Evolutionary conservation across 306 rosid genomes (phyloP).

Genomic region (Quercus aquifolioides): DNA sequence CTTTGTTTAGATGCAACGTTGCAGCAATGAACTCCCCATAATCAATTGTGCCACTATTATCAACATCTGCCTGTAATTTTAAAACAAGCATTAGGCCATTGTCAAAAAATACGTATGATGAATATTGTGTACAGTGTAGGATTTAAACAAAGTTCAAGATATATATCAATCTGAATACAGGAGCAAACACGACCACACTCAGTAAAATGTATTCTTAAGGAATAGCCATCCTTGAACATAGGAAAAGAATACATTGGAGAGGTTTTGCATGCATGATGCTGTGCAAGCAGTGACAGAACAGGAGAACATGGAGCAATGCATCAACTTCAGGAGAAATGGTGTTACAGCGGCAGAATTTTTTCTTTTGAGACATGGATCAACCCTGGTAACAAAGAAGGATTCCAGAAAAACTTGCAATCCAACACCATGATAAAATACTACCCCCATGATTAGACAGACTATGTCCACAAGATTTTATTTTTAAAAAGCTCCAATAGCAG

Average conservation of each 20-base stretch:
- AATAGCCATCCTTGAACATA: no score
- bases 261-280: neutral
- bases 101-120: neutral
- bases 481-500: no score
- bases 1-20: conserved; percentile 81
- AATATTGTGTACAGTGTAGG: no score
- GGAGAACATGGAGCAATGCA: neutral
- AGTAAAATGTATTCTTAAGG: neutral
- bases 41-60: conserved; percentile 87
- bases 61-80: conserved; percentile 73
- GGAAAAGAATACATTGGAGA: neutral
- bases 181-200: neutral
- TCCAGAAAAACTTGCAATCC: no score
- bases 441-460: no score
- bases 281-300: neutral
- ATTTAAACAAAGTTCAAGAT: no score
- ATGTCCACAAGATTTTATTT: no score
- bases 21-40: conserved; percentile 92
- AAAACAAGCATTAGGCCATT: conserved; percentile 1
- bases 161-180: neutral
- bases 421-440: no score
- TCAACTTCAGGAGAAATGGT: neutral
- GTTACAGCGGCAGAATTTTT: neutral
- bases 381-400: no score
- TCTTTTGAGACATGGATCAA: no score